Percentiles rank a stretch among this genome's conserved stretches.
phyloP scores from a whole-genome alignment of 2,329 filamentous ascomycete genomes.

The Colletotrichum tanaceti region DNA sequence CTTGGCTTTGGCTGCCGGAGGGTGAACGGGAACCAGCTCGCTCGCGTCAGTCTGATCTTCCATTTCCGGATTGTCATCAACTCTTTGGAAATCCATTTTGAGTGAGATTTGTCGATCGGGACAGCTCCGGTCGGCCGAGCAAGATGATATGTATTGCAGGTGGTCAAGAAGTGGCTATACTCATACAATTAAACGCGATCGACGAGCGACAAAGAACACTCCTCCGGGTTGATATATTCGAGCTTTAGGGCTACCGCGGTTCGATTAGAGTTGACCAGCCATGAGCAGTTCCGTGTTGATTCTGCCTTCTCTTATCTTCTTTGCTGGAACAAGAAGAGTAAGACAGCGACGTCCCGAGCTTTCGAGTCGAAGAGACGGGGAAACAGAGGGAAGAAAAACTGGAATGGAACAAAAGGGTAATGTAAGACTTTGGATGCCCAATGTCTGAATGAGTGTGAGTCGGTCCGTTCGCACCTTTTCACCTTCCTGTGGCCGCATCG shows the following conservation, averaged over 20 bases:
- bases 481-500: background rate
- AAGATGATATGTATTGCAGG: background rate
- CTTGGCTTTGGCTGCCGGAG: conserved; percentile 6
- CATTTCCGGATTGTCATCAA: background rate
- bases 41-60: background rate
- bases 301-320: background rate
- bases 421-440: background rate
- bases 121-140: background rate
- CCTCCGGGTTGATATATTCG: too few species aligned
- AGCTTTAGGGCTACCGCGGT: background rate
- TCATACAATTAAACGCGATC: background rate
- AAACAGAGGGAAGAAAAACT: too few species aligned
- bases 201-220: background rate
- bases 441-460: background rate
- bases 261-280: background rate
- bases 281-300: background rate
- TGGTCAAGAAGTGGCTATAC: background rate
- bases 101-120: background rate
- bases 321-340: background rate
- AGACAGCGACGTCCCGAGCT: too few species aligned
- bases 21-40: conserved; percentile 7
- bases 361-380: background rate
- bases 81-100: conserved; percentile 1
- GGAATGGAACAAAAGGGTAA: too few species aligned
- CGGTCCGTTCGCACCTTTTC: too few species aligned